Percentiles rank a stretch among this genome's conserved stretches.
These are phyloP conservation scores for Waltiozyma sp. DNA, from an alignment of 1,139 yeast species.

Conservation along the genomic window DNA sequence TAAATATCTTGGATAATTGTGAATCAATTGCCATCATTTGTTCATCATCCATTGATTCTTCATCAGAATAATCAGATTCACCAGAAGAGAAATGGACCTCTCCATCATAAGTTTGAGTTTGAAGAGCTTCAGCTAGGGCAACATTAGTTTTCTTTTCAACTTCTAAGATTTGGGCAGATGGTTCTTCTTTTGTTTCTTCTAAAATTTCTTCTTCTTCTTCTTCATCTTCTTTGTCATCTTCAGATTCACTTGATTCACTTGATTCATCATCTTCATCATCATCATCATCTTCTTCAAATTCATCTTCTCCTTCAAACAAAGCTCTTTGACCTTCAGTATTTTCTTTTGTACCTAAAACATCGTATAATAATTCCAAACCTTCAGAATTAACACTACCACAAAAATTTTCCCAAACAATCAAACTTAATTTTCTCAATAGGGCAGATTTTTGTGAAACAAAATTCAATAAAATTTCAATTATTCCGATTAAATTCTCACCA, in stretches of 20 bases:
- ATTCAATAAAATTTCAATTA: slow-evolving; percentile 73
- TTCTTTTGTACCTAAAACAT: slow-evolving; percentile 65
- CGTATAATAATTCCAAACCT: slow-evolving; percentile 49
- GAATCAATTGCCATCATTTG: slow-evolving; percentile 94
- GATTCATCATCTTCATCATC: slow-evolving; percentile 23
- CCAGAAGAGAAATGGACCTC: slow-evolving; percentile 24
- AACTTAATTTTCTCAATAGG: slow-evolving; percentile 59
- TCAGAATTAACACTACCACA: slow-evolving; percentile 34
- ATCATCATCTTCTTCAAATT: slow-evolving; percentile 31
- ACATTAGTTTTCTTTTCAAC: slow-evolving; percentile 60
- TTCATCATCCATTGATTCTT: slow-evolving; percentile 89
- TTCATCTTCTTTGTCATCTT: slow-evolving; percentile 23
- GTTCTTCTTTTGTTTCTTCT: slow-evolving; percentile 22
- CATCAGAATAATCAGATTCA: slow-evolving; percentile 40
- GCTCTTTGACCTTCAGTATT: slow-evolving; percentile 72
- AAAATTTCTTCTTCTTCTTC: slow-evolving; percentile 25
- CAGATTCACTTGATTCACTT: slow-evolving; percentile 17
- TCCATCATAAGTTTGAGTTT: slow-evolving; percentile 40
- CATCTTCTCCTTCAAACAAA: slow-evolving; percentile 59
- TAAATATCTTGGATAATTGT: slow-evolving; percentile 73
- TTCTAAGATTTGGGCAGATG: slow-evolving; percentile 29
- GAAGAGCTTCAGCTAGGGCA: slow-evolving; percentile 71
- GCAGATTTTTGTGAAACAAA: slow-evolving; percentile 65
- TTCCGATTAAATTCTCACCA: slow-evolving; percentile 40
- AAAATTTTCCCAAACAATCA: slow-evolving; percentile 67